Evolutionary conservation across 805 yeast genomes (phyloP).

Genomic region (Yarrowia bubula): DNA sequence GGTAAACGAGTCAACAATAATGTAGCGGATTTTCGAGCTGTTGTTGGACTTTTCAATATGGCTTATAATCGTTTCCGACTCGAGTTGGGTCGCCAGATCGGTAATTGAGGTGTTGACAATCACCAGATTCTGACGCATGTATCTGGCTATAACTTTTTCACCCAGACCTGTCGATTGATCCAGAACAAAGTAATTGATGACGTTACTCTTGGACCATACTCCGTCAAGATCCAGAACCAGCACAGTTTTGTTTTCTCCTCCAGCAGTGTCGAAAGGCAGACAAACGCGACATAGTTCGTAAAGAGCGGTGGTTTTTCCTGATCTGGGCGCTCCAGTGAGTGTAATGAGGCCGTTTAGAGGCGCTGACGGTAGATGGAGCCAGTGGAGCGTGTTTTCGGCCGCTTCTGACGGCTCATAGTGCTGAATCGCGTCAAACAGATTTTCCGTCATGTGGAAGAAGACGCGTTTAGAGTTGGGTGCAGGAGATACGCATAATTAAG

Average conservation of each 20-base stretch:
- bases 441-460: neutral
- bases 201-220: neutral
- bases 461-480: neutral
- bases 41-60: neutral
- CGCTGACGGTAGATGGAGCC: neutral
- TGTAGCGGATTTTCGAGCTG: conserved; percentile 6
- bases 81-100: neutral
- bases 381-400: neutral
- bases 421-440: conserved; percentile 5
- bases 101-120: neutral
- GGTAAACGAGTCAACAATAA: conserved; percentile 1
- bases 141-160: neutral
- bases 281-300: conserved; percentile 16
- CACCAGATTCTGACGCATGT: neutral
- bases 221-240: conserved; percentile 1
- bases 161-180: conserved; percentile 9
- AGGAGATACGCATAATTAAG: too few relatives aligned
- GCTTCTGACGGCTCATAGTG: neutral
- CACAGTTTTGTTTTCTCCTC: conserved; percentile 8
- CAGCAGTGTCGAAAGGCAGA: neutral
- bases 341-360: neutral
- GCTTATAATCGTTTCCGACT: neutral
- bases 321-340: conserved; percentile 1
- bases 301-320: conserved; percentile 10
- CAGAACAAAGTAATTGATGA: conserved; percentile 13